Percentiles rank a stretch among this genome's conserved stretches.
These are phyloP conservation scores for Stagonosporopsis vannaccii DNA, from an alignment of 2,329 filamentous ascomycete genomes.

Conservation along the genomic window DNA sequence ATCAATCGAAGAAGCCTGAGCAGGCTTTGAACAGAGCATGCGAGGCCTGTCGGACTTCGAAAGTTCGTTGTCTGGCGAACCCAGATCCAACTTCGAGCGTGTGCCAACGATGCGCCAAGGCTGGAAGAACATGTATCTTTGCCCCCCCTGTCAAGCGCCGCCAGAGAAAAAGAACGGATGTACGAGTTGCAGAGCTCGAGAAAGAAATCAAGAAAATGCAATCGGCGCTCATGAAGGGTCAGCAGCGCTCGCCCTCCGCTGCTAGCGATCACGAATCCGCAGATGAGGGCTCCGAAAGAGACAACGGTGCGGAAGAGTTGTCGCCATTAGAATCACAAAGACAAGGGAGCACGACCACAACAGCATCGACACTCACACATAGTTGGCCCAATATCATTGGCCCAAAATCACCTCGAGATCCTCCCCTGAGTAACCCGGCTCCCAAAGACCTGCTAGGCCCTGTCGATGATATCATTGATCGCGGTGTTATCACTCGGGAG, in stretches of 20 bases:
- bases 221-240: slow-evolving; percentile 34
- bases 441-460: slow-evolving; percentile 33
- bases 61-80: slow-evolving; percentile 44
- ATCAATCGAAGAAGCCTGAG: slow-evolving; percentile 33
- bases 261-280: slow-evolving; percentile 39
- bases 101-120: slow-evolving; percentile 48
- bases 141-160: slow-evolving; percentile 46
- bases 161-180: slow-evolving; percentile 48
- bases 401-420: slow-evolving; percentile 11
- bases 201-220: slow-evolving; percentile 48
- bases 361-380: slow-evolving; percentile 16
- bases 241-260: slow-evolving; percentile 32
- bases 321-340: slow-evolving; percentile 22
- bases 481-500: slow-evolving; percentile 40
- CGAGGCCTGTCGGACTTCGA: slow-evolving; percentile 47
- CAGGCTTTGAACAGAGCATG: slow-evolving; percentile 47
- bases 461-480: slow-evolving; percentile 46
- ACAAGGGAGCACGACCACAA: slow-evolving; percentile 18
- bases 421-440: slow-evolving; percentile 11
- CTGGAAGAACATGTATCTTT: slow-evolving; percentile 43
- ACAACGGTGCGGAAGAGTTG: slow-evolving; percentile 22
- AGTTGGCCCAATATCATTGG: slow-evolving; percentile 15
- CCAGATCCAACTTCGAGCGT: slow-evolving; percentile 34
- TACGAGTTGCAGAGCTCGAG: slow-evolving; percentile 47
- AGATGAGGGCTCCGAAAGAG: slow-evolving; percentile 35